Base-by-base conservation (phyloP, 345 rosid species). In the Syzygium grande region DNA sequence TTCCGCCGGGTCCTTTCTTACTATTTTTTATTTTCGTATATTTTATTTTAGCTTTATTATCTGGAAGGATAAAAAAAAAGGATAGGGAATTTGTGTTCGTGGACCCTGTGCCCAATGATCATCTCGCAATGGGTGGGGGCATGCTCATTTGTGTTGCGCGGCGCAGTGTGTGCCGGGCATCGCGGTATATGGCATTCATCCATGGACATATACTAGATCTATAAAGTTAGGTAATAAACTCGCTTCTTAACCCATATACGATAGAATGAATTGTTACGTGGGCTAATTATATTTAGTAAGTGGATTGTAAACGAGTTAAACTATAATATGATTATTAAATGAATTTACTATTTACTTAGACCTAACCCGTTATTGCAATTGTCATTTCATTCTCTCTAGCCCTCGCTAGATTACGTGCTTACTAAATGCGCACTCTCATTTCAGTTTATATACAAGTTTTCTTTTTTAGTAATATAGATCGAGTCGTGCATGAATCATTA, bases 201-300 rank as follows among this genome's bases (percentile, higher is more conserved):
- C 2, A 1, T 7, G 2, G 5, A 61, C 4, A 0, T 3, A 1
- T n/a, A 61, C 4, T 1, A 0, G 6, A 14, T 14, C 2, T 3
- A 0, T 0, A 3, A 59, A 59, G 27, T 5, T 58, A 58, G 25
- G 1, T 58, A 0, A 1, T 9, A 25, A 58, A 1, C 6, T 23
- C 3, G 25, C 23, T 23, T 0, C 1, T 23, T 0, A 2, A 58
- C 14, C 10, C 4, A 0, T 58, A 23, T 58, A 9, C 4, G 4
- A 23, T 2, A 6, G 3, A 2, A 22, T 10, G 14, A 58, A 1
- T 23, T 2, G 0, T 10, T 58, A 58, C 0, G 11, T 0, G 0
- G 2, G 3, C 11, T 58, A 58, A 10, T 58, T 58, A 2, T 58
- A 10, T 0, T 58, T 23, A 51, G 12, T 51, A 9, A 51, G 11